phyloP scores from a whole-genome alignment of 345 rosid species.

The Moringa oleifera region DNA sequence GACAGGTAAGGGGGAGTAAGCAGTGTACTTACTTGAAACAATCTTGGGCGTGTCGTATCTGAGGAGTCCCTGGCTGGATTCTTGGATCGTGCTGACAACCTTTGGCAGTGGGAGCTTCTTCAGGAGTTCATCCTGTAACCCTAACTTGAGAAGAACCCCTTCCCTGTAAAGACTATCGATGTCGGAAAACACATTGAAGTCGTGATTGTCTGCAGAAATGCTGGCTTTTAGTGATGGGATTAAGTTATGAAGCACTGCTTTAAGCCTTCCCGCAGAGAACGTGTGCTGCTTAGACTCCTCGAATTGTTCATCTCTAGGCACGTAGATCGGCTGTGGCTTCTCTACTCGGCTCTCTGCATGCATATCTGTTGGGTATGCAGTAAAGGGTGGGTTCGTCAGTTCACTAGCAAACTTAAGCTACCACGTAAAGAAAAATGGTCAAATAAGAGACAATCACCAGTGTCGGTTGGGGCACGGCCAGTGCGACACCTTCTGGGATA shows the following conservation, averaged over 20 bases:
- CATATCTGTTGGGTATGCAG: slow-evolving; percentile 30
- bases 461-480: slow-evolving; percentile 56
- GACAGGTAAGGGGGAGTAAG: too few relatives aligned
- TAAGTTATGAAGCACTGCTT: slow-evolving; percentile 74
- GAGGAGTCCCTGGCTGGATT: slow-evolving; percentile 76
- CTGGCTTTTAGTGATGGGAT: slow-evolving; percentile 78
- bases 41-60: slow-evolving; percentile 85
- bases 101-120: slow-evolving; percentile 72
- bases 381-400: not conserved
- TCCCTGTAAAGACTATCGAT: slow-evolving; percentile 82
- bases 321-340: slow-evolving; percentile 87
- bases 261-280: slow-evolving; percentile 72
- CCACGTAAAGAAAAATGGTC: not conserved
- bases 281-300: slow-evolving; percentile 71
- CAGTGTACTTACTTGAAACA: slow-evolving; percentile 62
- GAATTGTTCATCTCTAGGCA: slow-evolving; percentile 92
- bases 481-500: slow-evolving; percentile 96
- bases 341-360: slow-evolving; percentile 80
- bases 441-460: slow-evolving; percentile 32
- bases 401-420: not conserved
- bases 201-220: slow-evolving; percentile 62
- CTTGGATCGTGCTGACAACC: slow-evolving; percentile 47
- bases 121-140: slow-evolving; percentile 67
- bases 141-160: slow-evolving; percentile 82
- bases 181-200: slow-evolving; percentile 61